A percentile compares a stretch with the other conserved stretches of the same genome.
Evolutionary conservation across 2,329 filamentous ascomycete species (phyloP).

Genomic region (Pestalotiopsis sp.): DNA sequence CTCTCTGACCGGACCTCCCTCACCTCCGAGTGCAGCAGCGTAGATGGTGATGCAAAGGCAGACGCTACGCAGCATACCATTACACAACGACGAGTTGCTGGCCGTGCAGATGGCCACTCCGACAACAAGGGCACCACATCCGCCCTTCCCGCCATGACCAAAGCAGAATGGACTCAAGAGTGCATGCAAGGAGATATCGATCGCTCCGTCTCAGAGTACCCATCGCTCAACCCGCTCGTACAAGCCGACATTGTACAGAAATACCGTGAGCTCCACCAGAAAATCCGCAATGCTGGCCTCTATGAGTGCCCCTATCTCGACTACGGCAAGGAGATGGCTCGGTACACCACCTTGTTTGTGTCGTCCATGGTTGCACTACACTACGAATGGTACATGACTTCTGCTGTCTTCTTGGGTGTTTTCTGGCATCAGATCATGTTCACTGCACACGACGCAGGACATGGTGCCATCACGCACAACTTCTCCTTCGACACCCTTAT

Average conservation of each 20-base stretch:
- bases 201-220: conserved; percentile 42
- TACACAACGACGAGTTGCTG: conserved; percentile 1
- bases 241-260: conserved; percentile 58
- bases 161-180: conserved; percentile 36
- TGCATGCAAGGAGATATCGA: conserved; percentile 38
- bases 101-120: background rate
- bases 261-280: conserved; percentile 59
- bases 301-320: conserved; percentile 61
- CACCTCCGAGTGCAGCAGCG: conserved; percentile 17
- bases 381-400: conserved; percentile 58
- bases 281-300: conserved; percentile 55
- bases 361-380: conserved; percentile 48
- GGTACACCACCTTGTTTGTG: conserved; percentile 54
- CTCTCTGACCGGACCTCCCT: conserved; percentile 16
- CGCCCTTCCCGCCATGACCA: conserved; percentile 11
- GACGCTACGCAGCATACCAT: background rate
- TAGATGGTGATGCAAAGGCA: background rate
- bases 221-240: conserved; percentile 54
- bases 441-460: conserved; percentile 66
- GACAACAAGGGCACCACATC: background rate
- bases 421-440: conserved; percentile 75
- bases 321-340: conserved; percentile 60
- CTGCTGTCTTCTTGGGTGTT: conserved; percentile 59
- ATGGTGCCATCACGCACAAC: conserved; percentile 58
- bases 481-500: conserved; percentile 62